A percentile compares a stretch with the other conserved stretches of the same genome.
Conservation (phyloP, 345 rosid species). For the Pseudoturritis turrita region DNA sequence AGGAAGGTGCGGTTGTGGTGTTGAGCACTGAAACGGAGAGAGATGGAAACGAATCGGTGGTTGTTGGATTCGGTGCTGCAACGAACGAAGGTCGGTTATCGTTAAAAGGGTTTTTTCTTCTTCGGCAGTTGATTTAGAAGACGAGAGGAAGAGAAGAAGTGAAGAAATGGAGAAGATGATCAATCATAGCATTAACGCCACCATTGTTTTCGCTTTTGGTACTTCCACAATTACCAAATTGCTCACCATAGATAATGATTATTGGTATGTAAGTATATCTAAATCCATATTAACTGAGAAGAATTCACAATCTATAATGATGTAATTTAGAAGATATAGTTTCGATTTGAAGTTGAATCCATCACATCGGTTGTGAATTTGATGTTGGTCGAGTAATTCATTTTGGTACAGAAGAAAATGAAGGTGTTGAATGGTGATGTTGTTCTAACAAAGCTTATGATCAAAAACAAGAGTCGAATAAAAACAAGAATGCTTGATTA, state of each 20-base stretch:
- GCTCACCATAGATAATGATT: conserved; percentile 84
- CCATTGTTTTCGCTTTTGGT: conserved; percentile 76
- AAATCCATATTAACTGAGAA: too few species aligned
- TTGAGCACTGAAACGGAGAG: conserved; percentile 40
- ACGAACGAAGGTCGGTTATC: conserved; percentile 56
- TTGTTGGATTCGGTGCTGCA: conserved; percentile 54
- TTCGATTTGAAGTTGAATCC: too few species aligned
- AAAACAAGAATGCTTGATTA: not conserved
- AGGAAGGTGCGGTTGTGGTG: conserved; percentile 47
- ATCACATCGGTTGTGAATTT: too few species aligned
- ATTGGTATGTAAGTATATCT: conserved; percentile 83
- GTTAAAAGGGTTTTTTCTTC: conserved; percentile 61
- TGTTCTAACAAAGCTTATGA: not conserved
- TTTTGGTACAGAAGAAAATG: conserved; percentile 30
- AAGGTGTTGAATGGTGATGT: conserved; percentile 7
- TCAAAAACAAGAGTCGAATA: conserved; percentile 20
- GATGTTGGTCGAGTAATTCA: too few species aligned
- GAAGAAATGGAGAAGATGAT: conserved; percentile 51
- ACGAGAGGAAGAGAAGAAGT: conserved; percentile 23
- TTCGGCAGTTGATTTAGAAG: conserved; percentile 29
- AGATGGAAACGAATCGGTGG: conserved; percentile 43
- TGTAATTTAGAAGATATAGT: too few species aligned
- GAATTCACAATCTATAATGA: too few species aligned
- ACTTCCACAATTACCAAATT: conserved; percentile 73
- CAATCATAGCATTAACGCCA: conserved; percentile 69